A percentile compares a stretch with the other conserved stretches of the same genome.
Conservation (phyloP, 352 stramenopile species). For the Globisporangium alternatum region DNA sequence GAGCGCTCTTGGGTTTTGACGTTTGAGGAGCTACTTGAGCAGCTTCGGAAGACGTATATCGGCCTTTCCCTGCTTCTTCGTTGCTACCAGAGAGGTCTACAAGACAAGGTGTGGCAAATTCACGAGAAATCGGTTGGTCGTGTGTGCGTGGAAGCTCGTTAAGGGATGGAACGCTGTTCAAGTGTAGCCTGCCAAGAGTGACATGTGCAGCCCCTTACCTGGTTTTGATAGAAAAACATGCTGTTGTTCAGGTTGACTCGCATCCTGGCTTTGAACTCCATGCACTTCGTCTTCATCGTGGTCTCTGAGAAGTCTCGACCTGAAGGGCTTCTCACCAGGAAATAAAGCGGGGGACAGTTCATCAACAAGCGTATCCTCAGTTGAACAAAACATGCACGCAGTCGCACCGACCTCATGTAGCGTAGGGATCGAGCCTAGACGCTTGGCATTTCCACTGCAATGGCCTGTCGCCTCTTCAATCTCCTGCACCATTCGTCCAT, state of each 20-base stretch:
- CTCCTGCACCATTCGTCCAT: conserved; percentile 10
- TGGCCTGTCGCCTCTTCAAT: conserved; percentile 8
- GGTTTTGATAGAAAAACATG: background rate
- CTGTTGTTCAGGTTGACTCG: background rate
- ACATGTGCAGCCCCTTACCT: background rate
- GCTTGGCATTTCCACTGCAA: conserved; percentile 1
- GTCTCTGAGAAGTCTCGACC: conserved; percentile 6
- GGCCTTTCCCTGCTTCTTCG: background rate
- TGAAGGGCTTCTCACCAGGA: conserved; percentile 1
- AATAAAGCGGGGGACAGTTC: background rate
- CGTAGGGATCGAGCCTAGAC: background rate
- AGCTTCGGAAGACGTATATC: background rate
- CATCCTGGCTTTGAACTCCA: background rate
- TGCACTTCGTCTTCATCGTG: background rate
- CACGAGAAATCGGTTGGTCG: background rate
- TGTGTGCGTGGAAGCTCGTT: background rate
- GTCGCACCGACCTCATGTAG: background rate
- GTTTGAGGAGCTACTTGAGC: background rate
- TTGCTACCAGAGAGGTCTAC: background rate
- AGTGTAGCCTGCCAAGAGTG: background rate
- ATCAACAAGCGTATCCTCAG: background rate
- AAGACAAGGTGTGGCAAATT: background rate
- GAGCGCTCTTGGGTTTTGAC: background rate
- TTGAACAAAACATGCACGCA: background rate
- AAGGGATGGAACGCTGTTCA: background rate